These are phyloP conservation scores for Tulasnella sp. DNA, from an alignment of 768 basidiomycete species.

Conservation along the genomic window DNA sequence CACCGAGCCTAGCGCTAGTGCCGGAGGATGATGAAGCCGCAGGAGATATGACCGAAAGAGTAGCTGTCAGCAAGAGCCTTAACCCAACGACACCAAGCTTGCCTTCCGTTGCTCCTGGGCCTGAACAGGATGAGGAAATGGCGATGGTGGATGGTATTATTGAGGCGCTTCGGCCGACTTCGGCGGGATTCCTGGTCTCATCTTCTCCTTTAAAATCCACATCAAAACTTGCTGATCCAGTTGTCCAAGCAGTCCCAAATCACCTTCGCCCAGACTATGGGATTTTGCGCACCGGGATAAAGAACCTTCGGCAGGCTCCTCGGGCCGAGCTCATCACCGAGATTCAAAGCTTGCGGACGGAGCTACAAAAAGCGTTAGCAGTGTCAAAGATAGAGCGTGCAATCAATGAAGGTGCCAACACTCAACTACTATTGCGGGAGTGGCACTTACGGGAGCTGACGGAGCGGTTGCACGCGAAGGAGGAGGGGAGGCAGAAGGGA, in stretches of 20 bases:
- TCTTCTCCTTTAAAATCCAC: background rate
- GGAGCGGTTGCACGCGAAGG: background rate
- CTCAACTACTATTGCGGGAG: background rate
- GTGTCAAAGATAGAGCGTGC: background rate
- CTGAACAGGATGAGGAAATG: background rate
- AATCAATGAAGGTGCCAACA: background rate
- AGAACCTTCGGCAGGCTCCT: background rate
- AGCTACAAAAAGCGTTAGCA: background rate
- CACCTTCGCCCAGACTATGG: background rate
- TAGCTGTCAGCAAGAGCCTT: background rate
- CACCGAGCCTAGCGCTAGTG: background rate
- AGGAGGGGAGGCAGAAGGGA: background rate
- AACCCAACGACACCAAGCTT: no score
- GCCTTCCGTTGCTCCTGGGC: background rate
- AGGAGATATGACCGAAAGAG: no score
- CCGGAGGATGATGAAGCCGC: background rate
- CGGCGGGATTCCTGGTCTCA: background rate
- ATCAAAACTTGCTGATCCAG: background rate
- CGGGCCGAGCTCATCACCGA: background rate
- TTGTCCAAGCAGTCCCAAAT: background rate
- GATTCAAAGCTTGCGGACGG: background rate
- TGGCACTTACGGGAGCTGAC: background rate
- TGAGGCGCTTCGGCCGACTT: background rate
- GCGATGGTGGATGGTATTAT: background rate
- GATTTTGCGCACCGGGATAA: background rate